Conservation (phyloP, 2,329 filamentous ascomycete species). For the Botrytis tulipae region DNA sequence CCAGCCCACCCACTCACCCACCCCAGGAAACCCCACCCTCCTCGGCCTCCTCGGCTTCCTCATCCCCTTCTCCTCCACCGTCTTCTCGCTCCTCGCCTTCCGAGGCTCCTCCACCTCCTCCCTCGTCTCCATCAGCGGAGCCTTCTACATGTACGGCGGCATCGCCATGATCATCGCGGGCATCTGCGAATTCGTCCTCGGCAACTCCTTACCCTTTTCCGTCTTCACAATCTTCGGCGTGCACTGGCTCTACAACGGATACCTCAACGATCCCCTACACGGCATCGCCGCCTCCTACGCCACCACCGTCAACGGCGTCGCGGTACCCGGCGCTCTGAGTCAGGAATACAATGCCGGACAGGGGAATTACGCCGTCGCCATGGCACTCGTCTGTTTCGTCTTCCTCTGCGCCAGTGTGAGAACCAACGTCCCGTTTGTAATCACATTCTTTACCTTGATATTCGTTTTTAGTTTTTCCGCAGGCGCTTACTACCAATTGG, state of each 20-base stretch:
- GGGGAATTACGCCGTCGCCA: constrained; percentile 23
- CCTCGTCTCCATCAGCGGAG: constrained; percentile 12
- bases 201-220: constrained; percentile 25
- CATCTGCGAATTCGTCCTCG: constrained; percentile 26
- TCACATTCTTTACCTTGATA: constrained; percentile 22
- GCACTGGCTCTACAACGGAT: constrained; percentile 23
- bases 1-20: not conserved
- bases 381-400: constrained; percentile 19
- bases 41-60: constrained; percentile 23
- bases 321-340: not conserved
- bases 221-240: constrained; percentile 24
- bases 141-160: constrained; percentile 24
- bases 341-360: constrained; percentile 24
- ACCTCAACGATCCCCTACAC: constrained; percentile 56
- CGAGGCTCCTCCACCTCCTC: constrained; percentile 20
- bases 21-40: constrained; percentile 11
- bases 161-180: constrained; percentile 25
- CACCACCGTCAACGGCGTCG: not conserved
- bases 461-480: constrained; percentile 23
- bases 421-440: constrained; percentile 25
- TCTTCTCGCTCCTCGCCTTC: constrained; percentile 25
- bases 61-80: constrained; percentile 19
- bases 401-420: constrained; percentile 22
- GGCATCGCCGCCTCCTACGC: constrained; percentile 67
- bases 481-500: constrained; percentile 21